Evolutionary conservation across 257 asterid genomes (phyloP).

Genomic region (Solanum gracilifrons): DNA sequence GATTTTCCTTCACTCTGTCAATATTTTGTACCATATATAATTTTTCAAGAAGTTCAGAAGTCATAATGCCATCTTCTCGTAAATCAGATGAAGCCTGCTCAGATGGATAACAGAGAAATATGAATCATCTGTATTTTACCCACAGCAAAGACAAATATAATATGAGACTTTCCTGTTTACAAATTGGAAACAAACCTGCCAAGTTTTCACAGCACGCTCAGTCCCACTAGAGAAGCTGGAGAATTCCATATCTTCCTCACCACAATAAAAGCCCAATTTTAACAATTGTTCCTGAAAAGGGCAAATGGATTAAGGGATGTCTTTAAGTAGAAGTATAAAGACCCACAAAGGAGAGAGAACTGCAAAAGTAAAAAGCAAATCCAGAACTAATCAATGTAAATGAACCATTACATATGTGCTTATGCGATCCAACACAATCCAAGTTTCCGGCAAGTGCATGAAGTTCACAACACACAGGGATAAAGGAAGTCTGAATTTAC

Average conservation of each 20-base stretch:
- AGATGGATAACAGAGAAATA: neutral
- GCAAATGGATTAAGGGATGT: neutral
- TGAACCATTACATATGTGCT: neutral
- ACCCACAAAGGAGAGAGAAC: neutral
- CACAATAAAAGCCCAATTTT: constrained; percentile 80
- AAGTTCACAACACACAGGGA: neutral
- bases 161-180: neutral
- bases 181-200: constrained; percentile 67
- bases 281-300: constrained; percentile 62
- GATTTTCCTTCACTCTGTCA: constrained; percentile 14
- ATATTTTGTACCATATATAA: constrained; percentile 20
- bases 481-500: neutral
- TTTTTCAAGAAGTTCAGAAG: constrained; percentile 55
- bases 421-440: neutral
- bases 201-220: constrained; percentile 86
- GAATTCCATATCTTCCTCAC: constrained; percentile 91
- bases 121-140: neutral
- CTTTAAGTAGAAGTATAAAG: neutral
- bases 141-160: neutral
- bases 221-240: constrained; percentile 71
- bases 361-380: neutral
- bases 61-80: constrained; percentile 83
- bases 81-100: constrained; percentile 56
- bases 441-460: neutral
- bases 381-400: neutral